A percentile compares a stretch with the other conserved stretches of the same genome.
These are phyloP conservation scores for Pythium vanterpoolii DNA, from an alignment of 352 stramenopile species.

Conservation along the genomic window DNA sequence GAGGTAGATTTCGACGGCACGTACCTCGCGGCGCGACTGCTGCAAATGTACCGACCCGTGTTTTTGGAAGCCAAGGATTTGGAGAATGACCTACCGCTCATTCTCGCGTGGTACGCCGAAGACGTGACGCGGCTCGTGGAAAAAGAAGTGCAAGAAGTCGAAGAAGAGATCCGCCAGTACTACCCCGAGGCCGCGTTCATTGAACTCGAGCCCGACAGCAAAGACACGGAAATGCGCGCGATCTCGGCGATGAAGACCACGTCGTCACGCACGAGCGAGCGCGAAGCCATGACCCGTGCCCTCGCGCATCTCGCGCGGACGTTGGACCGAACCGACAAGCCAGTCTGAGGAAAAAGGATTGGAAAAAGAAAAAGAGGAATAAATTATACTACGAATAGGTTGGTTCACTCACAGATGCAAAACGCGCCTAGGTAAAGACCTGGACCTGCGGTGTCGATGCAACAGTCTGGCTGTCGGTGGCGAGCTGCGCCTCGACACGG, in stretches of 20 bases:
- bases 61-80: conserved; percentile 90
- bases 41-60: conserved; percentile 92
- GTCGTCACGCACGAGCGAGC: conserved; percentile 77
- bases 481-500: conserved; percentile 9
- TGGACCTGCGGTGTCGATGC: conserved; percentile 9
- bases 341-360: not conserved
- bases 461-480: not conserved
- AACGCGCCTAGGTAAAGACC: conserved; percentile 24
- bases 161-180: conserved; percentile 89
- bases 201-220: conserved; percentile 95
- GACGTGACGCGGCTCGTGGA: conserved; percentile 96
- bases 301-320: conserved; percentile 72
- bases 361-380: conserved; percentile 5
- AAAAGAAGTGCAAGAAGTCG: conserved; percentile 95
- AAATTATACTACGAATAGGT: conserved; percentile 17
- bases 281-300: conserved; percentile 79
- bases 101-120: conserved; percentile 94
- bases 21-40: conserved; percentile 94
- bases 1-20: conserved; percentile 99
- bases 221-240: conserved; percentile 84
- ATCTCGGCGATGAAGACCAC: conserved; percentile 81
- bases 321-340: conserved; percentile 44
- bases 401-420: too few species aligned
- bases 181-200: conserved; percentile 97
- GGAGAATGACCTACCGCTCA: conserved; percentile 91